Conservation (phyloP, 164 flowering plant genomes). For the Cinnamomum micranthum region DNA sequence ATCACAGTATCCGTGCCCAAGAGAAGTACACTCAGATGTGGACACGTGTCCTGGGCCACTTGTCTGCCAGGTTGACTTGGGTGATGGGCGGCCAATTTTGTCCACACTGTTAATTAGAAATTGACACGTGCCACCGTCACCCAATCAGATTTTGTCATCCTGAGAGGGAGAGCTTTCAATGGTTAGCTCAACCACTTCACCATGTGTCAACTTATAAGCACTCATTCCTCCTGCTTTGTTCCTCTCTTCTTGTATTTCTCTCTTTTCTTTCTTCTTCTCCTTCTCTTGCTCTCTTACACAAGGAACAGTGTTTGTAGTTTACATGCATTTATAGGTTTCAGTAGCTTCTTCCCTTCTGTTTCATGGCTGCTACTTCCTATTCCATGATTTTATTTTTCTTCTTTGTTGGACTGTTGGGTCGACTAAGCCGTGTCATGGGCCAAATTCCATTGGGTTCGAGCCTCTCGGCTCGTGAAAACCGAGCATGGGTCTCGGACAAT, state of each 20-base stretch:
- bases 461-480: slow-evolving; percentile 39
- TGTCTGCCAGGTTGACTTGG: neutral
- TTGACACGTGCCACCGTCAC: slow-evolving; percentile 21
- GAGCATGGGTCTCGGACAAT: slow-evolving; percentile 65
- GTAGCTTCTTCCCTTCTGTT: too few species aligned
- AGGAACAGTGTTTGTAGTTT: neutral
- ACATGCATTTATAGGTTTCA: too few species aligned
- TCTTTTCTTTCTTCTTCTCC: neutral
- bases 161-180: slow-evolving; percentile 35
- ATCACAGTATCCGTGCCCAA: neutral
- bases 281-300: neutral
- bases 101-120: neutral
- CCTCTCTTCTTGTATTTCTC: too few species aligned
- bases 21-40: neutral
- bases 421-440: slow-evolving; percentile 10
- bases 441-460: slow-evolving; percentile 50
- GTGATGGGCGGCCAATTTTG: neutral
- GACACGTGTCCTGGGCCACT: neutral
- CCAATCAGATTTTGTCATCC: slow-evolving; percentile 29
- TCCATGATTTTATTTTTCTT: neutral
- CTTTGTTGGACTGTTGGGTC: slow-evolving; percentile 8
- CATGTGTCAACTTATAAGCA: neutral
- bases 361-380: slow-evolving; percentile 14
- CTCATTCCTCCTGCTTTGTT: neutral
- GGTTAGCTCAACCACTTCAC: slow-evolving; percentile 55